Base-by-base conservation (phyloP, 352 stramenopile species). In the Blastocystis sp. region DNA sequence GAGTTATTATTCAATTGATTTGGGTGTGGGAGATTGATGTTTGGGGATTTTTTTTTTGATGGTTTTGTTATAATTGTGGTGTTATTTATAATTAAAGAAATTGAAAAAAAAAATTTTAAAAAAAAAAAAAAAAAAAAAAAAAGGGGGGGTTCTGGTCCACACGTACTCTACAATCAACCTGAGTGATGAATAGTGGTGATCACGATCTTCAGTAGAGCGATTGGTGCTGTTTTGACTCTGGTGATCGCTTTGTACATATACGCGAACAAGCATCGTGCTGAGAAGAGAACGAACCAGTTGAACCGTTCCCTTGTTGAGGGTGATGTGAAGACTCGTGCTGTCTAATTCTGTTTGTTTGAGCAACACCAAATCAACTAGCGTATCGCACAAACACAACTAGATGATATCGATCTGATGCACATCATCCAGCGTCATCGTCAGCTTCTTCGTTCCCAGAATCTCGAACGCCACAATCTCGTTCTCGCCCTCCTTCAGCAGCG, bases 401-500 rank as follows among this genome's bases (percentile, higher is more conserved):
- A 69, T 7, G 62, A 76, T 76, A 57, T 76, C 65, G 24, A 76
- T 76, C 43, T 76, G 65, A 42, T 76, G 65, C 10, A 43, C 11
- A 57, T 76, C 65, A 52, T 76, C 65, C 10, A 76, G 38, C 6
- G 65, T 28, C 65, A 76, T 76, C 24, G 34, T 76, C 65, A 76
- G 34, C 6, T 9, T 43, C 24, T 76, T 38, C 19, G 65, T 43
- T 59, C 65, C 65, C 7, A 9, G 11, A 57, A 76, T 59, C 60
- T 91, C 89, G 40, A 91, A 74, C 21, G 89, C 28, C 9, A 91
- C 70, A 4, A 91, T 34, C 11, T 89, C 70, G 61, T 91, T 91
- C 2, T 9, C 40, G 19, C 89, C 89, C 9, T 2, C 2, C 21
- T 60, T 66, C 65, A 91, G 28, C 17, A 79, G 43, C 11, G 78